These are phyloP conservation scores for Ceriops decandra DNA, from an alignment of 345 rosid species.

Conservation along the genomic window DNA sequence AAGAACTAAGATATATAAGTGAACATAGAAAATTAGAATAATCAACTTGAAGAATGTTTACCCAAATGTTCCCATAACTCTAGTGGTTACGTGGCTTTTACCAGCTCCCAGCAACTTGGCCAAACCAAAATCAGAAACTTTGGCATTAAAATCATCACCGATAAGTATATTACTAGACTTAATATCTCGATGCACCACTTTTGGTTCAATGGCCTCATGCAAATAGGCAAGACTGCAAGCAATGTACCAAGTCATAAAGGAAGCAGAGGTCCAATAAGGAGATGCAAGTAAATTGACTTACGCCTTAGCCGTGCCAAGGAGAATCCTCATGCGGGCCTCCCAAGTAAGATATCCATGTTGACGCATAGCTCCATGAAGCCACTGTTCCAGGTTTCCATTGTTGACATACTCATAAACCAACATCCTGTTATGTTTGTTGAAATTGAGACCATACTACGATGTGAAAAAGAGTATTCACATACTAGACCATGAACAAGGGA, in stretches of 20 bases:
- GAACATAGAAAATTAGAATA: not conserved
- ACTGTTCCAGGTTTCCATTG: conserved; percentile 83
- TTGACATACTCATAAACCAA: conserved; percentile 77
- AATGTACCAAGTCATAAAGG: conserved; percentile 5
- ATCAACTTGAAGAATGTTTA: conserved; percentile 22
- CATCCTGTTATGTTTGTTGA: conserved; percentile 37
- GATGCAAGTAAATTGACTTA: conserved; percentile 30
- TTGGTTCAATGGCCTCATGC: conserved; percentile 99
- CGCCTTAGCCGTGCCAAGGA: conserved; percentile 88
- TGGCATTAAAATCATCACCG: conserved; percentile 87
- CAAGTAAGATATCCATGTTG: conserved; percentile 80
- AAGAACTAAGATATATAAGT: not conserved
- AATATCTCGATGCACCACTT: conserved; percentile 98
- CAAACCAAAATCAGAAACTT: conserved; percentile 95
- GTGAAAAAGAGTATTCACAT: conserved; percentile 2
- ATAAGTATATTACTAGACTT: conserved; percentile 95
- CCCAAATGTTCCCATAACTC: conserved; percentile 99
- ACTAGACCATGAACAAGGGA: conserved; percentile 19
- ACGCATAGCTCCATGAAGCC: conserved; percentile 87
- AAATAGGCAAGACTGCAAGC: conserved; percentile 87
- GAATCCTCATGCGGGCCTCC: conserved; percentile 78
- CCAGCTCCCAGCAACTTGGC: conserved; percentile 98
- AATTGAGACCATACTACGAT: not conserved
- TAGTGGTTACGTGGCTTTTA: conserved; percentile 91
- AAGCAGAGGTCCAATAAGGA: conserved; percentile 11